These are phyloP conservation scores for Botrytis fabae DNA, from an alignment of 2,329 filamentous ascomycete species.

Conservation along the genomic window DNA sequence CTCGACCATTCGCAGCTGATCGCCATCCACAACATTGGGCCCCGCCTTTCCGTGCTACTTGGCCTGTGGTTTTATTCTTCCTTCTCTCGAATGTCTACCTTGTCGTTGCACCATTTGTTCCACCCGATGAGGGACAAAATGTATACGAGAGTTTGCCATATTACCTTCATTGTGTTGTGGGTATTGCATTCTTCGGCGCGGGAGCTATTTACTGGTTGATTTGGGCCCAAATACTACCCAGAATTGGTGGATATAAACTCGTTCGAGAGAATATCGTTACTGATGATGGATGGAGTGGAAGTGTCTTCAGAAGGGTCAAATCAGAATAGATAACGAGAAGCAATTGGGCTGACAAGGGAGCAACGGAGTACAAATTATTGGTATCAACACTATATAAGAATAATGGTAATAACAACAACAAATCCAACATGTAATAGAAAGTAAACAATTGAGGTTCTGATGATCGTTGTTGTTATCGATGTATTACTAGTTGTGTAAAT, in stretches of 20 bases:
- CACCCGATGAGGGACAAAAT: conserved; percentile 52
- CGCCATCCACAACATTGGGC: conserved; percentile 53
- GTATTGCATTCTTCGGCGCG: conserved; percentile 53
- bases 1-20: conserved; percentile 49
- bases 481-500: neutral
- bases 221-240: conserved; percentile 55
- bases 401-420: neutral
- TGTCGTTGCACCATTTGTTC: conserved; percentile 59
- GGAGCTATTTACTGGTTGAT: conserved; percentile 58
- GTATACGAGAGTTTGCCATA: conserved; percentile 57
- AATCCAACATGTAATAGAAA: neutral
- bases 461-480: neutral
- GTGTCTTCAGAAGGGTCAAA: conserved; percentile 20
- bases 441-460: neutral
- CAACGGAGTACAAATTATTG: neutral
- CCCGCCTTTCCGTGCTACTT: conserved; percentile 55
- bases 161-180: conserved; percentile 59
- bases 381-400: neutral
- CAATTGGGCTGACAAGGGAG: neutral
- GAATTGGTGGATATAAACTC: conserved; percentile 55
- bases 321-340: neutral
- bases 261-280: conserved; percentile 56
- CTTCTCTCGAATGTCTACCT: conserved; percentile 62
- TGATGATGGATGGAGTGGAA: conserved; percentile 60
- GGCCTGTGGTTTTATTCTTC: conserved; percentile 59